phyloP scores from a whole-genome alignment of 225 moss, liverwort and hornwort genomes.

The Sphagnum contortum region DNA sequence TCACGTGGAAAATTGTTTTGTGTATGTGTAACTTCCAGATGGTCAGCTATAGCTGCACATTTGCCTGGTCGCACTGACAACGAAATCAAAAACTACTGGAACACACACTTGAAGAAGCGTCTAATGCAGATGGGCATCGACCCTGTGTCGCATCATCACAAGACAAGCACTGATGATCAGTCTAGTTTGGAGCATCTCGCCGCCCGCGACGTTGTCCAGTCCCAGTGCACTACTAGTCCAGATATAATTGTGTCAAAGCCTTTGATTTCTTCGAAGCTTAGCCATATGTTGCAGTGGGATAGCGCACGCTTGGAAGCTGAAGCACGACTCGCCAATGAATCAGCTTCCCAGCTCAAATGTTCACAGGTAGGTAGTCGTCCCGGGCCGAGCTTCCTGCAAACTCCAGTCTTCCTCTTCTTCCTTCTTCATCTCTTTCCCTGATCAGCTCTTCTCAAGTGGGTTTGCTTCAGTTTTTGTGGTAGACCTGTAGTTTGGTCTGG shows the following conservation, averaged over 20 bases:
- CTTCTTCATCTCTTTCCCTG: too few relatives aligned
- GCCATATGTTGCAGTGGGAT: constrained; percentile 77
- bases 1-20: too few relatives aligned
- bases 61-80: constrained; percentile 81
- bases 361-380: too few relatives aligned
- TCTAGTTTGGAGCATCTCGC: too few relatives aligned
- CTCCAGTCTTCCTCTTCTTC: too few relatives aligned
- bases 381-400: too few relatives aligned
- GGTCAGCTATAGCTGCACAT: constrained; percentile 84
- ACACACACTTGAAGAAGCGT: constrained; percentile 80
- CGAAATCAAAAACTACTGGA: constrained; percentile 95
- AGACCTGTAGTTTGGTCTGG: too few relatives aligned
- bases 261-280: constrained; percentile 41
- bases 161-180: constrained; percentile 7
- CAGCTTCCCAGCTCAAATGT: too few relatives aligned
- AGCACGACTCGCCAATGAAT: constrained; percentile 32
- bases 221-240: constrained; percentile 3
- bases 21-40: constrained; percentile 22
- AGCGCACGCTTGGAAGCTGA: constrained; percentile 78
- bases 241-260: constrained; percentile 20
- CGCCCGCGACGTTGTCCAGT: constrained; percentile 2
- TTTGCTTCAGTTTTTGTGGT: too few relatives aligned
- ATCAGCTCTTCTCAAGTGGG: too few relatives aligned
- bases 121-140: constrained; percentile 87
- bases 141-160: constrained; percentile 41